These are phyloP conservation scores for Penicillium polonicum DNA, from an alignment of 2,329 filamentous ascomycete species.

Conservation along the genomic window DNA sequence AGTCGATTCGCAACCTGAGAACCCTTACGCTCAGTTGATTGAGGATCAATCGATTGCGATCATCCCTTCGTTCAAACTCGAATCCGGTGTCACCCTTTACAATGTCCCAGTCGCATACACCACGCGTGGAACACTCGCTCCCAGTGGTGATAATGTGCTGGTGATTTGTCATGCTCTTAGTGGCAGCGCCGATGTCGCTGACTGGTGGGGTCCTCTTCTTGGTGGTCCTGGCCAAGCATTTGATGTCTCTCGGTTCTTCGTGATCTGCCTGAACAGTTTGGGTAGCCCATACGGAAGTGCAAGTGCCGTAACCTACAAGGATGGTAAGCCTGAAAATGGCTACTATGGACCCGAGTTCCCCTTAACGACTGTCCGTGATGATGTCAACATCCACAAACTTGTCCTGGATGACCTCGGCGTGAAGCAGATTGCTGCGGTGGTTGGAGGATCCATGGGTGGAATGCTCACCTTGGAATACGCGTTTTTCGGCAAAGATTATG, in stretches of 20 bases:
- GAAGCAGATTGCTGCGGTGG: constrained; percentile 53
- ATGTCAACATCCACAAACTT: constrained; percentile 69
- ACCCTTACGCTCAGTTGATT: constrained; percentile 83
- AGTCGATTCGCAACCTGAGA: constrained; percentile 71
- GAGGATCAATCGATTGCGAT: constrained; percentile 84
- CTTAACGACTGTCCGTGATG: constrained; percentile 89
- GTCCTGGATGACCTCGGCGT: constrained; percentile 57
- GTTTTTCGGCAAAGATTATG: constrained; percentile 69
- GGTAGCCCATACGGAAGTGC: constrained; percentile 57
- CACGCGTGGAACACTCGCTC: constrained; percentile 58
- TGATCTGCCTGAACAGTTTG: constrained; percentile 55
- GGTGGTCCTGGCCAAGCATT: constrained; percentile 55
- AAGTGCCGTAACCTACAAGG: constrained; percentile 69
- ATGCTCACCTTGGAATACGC: constrained; percentile 59
- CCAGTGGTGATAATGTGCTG: constrained; percentile 60
- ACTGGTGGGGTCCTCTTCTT: constrained; percentile 58
- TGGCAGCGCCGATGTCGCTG: constrained; percentile 55
- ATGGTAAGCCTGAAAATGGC: constrained; percentile 71
- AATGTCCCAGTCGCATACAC: constrained; percentile 71
- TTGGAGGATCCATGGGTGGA: constrained; percentile 60
- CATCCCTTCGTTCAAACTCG: constrained; percentile 85
- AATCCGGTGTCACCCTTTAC: constrained; percentile 79
- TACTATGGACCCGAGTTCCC: constrained; percentile 95
- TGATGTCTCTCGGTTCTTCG: constrained; percentile 54
- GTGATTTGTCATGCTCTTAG: constrained; percentile 59